Conservation (phyloP, 2,329 filamentous ascomycete genomes). For the Pseudogymnoascus sp. region DNA sequence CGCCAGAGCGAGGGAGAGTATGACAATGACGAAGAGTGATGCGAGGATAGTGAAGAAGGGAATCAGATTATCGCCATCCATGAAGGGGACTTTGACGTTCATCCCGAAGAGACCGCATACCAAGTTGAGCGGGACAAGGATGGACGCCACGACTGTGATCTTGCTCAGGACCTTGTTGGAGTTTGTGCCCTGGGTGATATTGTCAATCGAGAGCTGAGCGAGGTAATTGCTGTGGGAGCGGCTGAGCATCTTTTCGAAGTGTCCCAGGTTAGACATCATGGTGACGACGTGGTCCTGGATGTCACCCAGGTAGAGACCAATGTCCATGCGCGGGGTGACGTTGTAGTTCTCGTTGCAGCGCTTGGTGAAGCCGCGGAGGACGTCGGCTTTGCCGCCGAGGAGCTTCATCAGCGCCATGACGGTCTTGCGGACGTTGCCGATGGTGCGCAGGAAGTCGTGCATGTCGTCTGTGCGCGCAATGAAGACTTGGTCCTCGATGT, state of each 20-base stretch:
- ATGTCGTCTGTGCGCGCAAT: constrained; percentile 86
- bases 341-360: constrained; percentile 97
- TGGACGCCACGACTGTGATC: constrained; percentile 87
- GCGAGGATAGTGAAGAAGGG: constrained; percentile 57
- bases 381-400: constrained; percentile 94
- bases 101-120: constrained; percentile 66
- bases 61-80: constrained; percentile 34
- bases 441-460: constrained; percentile 74
- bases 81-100: constrained; percentile 71
- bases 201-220: constrained; percentile 87
- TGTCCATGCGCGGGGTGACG: constrained; percentile 90
- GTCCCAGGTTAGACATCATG: constrained; percentile 92
- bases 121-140: constrained; percentile 92
- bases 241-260: constrained; percentile 96
- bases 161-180: constrained; percentile 89
- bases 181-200: constrained; percentile 76
- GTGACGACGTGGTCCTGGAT: constrained; percentile 99
- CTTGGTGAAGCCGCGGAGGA: constrained; percentile 95
- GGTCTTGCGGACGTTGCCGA: constrained; percentile 87
- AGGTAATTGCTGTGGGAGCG: constrained; percentile 94
- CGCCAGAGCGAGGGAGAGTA: constrained; percentile 22
- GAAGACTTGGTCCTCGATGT: constrained; percentile 93
- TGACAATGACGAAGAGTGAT: constrained; percentile 45
- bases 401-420: constrained; percentile 90
- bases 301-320: constrained; percentile 91